Evolutionary conservation across 345 rosid species (phyloP).

Genomic region (Pelargonium nanum): DNA sequence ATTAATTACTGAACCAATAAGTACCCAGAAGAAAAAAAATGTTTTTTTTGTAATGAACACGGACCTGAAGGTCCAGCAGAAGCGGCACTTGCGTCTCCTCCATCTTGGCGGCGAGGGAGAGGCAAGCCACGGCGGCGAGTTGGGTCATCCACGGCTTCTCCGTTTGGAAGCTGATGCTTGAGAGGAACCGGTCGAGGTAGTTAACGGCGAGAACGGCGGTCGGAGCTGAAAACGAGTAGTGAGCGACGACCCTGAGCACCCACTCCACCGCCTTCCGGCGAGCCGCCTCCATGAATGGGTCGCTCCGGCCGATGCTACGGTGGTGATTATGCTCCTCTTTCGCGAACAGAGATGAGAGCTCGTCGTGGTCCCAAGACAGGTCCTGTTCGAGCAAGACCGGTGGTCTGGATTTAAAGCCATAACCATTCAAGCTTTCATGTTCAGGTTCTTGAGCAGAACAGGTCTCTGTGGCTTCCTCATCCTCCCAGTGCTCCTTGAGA

Average conservation of each 20-base stretch:
- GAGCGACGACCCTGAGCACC: slow-evolving; percentile 23
- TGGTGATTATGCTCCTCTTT: slow-evolving; percentile 36
- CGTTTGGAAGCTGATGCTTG: slow-evolving; percentile 19
- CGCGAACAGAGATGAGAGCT: slow-evolving; percentile 31
- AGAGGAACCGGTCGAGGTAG: slow-evolving; percentile 59
- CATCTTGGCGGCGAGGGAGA: slow-evolving; percentile 55
- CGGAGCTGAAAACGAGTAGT: slow-evolving; percentile 39
- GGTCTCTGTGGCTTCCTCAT: slow-evolving; percentile 8
- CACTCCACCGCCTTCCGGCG: slow-evolving; percentile 40
- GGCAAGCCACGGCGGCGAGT: slow-evolving; percentile 59
- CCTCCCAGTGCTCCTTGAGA: slow-evolving; percentile 40
- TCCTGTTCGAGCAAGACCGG: slow-evolving; percentile 29
- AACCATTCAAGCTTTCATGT: background rate
- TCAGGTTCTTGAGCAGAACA: background rate
- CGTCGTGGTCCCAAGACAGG: slow-evolving; percentile 50
- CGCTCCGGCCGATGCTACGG: slow-evolving; percentile 14
- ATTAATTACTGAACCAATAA: background rate
- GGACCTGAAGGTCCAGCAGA: slow-evolving; percentile 55
- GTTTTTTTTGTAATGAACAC: background rate
- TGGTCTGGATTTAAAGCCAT: background rate
- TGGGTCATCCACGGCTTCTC: slow-evolving; percentile 63
- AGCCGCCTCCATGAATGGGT: slow-evolving; percentile 24
- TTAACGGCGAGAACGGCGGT: slow-evolving; percentile 59
- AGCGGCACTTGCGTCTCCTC: slow-evolving; percentile 42
- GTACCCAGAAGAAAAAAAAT: background rate